Evolutionary conservation across 1,284 basidiomycete genomes (phyloP), one percentile per base, ranked within the genome.

Genomic region (Puccinia polysora): DNA sequence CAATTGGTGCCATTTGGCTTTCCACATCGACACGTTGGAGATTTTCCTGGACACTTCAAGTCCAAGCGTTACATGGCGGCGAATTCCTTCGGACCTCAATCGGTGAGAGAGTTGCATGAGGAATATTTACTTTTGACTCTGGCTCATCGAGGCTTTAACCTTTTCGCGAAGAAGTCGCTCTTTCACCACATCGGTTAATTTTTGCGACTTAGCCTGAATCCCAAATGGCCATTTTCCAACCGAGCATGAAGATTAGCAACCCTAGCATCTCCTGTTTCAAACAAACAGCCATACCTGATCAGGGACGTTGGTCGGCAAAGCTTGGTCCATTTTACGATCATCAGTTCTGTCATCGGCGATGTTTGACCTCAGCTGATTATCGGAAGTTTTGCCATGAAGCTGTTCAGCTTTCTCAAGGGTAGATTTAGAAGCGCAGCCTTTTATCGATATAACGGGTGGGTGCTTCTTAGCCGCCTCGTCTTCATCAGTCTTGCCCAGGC

Each of bases 111-210:
- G n/a, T n/a, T n/a, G n/a, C n/a, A n/a, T n/a, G n/a, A n/a, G n/a
- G n/a, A n/a, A n/a, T n/a, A n/a, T 55, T 55, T 14, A 55, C 49
- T 18, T 47, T 30, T 49, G 32, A 10, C 30, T 52, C 5, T 43
- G 32, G 38, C 30, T 40, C 32, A 68, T 55, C 6, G 65, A 56
- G 8, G 65, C 30, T 58, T 68, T 68, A 2, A 68, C 50, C 30
- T 68, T 68, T 53, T 68, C 65, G 12, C 65, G 50, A 4, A 68
- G 38, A 40, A 68, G 38, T 18, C 65, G 50, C 50, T 68, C 65
- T 58, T 68, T 68, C 4, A 45, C 38, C 8, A 40, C n/a, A 43
- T 68, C 49, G 8, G 20, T 50, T 18, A 34, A 34, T 18, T 30
- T 53, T 20, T 53, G 30, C 10, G 47, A 25, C 7, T 49, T 30